Conservation (phyloP, 306 rosid genomes). For the Mimosa bimucronata region DNA sequence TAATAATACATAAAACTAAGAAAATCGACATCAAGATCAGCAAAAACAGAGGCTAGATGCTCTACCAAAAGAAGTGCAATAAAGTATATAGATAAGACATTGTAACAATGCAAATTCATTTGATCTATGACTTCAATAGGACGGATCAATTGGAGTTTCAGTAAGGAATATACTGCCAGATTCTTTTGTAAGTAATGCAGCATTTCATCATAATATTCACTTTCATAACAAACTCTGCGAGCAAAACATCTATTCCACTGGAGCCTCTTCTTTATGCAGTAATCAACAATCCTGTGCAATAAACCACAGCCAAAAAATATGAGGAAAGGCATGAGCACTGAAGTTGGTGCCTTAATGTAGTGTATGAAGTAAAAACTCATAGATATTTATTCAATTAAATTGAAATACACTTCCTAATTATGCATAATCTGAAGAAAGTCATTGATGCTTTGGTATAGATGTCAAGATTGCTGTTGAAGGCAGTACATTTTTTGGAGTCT, state of each 20-base stretch:
- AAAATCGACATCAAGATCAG: background rate
- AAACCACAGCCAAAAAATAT: conserved; percentile 23
- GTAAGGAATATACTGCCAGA: conserved; percentile 68
- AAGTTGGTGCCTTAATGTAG: background rate
- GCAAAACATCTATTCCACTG: conserved; percentile 86
- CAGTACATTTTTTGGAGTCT: conserved; percentile 3
- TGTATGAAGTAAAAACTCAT: no score
- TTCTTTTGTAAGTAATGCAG: conserved; percentile 89
- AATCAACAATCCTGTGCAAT: conserved; percentile 71
- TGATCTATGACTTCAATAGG: conserved; percentile 27
- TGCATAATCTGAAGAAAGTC: background rate
- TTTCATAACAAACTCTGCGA: conserved; percentile 83
- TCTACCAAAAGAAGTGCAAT: background rate
- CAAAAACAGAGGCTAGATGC: background rate
- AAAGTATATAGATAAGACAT: background rate
- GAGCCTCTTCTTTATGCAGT: conserved; percentile 89
- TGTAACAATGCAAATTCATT: conserved; percentile 14
- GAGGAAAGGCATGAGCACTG: conserved; percentile 2
- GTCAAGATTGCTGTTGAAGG: background rate
- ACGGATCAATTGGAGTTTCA: conserved; percentile 23
- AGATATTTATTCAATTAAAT: no score
- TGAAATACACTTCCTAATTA: no score
- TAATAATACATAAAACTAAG: background rate
- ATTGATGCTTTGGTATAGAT: background rate
- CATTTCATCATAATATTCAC: conserved; percentile 95